These are phyloP conservation scores for Smithsoniella earleae DNA, from an alignment of 163 green algal genomes.

Conservation along the genomic window DNA sequence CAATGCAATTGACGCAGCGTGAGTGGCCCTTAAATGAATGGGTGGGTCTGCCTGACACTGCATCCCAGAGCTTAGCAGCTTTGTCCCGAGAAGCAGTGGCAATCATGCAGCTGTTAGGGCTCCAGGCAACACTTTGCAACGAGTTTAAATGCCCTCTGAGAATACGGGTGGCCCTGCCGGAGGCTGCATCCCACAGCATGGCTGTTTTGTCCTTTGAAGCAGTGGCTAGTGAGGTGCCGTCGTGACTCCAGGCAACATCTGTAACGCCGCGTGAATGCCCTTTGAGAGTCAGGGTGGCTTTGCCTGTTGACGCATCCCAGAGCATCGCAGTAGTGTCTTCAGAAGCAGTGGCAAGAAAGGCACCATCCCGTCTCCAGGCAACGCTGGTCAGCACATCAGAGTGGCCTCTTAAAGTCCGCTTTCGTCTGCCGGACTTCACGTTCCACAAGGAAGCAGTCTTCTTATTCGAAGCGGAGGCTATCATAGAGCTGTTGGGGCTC, in stretches of 20 bases:
- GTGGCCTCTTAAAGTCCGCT: background rate
- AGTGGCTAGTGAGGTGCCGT: background rate
- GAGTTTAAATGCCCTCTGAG: background rate
- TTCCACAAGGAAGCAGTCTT: too few species aligned
- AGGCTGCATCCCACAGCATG: background rate
- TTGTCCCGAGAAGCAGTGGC: background rate
- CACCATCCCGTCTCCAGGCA: conserved; percentile 36
- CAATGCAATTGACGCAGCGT: too few species aligned
- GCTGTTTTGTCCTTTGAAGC: background rate
- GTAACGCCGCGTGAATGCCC: background rate
- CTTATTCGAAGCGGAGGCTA: background rate
- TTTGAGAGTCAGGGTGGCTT: background rate
- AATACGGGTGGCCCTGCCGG: background rate
- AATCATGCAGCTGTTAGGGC: background rate
- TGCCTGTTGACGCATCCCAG: background rate
- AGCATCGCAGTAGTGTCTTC: conserved; percentile 30
- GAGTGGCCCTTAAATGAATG: background rate
- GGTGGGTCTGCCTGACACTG: background rate
- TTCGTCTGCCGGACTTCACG: too few species aligned
- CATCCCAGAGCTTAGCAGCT: background rate
- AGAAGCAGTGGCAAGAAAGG: conserved; percentile 40
- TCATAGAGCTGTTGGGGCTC: background rate
- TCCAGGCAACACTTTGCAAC: background rate
- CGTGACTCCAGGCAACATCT: background rate
- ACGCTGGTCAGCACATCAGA: background rate